Evolutionary conservation across 2,329 filamentous ascomycete species (phyloP), one percentile per base, ranked within the genome.

Genomic region (Sphaerulina musiva): DNA sequence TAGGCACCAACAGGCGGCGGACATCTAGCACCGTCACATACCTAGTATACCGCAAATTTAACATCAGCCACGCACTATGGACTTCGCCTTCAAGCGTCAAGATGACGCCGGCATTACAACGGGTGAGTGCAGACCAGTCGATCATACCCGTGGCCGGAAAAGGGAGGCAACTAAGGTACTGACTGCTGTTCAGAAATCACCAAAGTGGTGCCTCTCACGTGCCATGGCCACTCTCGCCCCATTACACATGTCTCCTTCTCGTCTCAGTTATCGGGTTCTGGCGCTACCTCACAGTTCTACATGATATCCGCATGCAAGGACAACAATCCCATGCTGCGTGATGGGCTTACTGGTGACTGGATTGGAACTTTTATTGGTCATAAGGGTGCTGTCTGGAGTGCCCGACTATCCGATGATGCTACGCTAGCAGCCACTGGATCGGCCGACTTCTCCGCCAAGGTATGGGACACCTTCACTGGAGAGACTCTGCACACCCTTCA

Each of bases 331-430:
- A 97, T 97, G 91, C 86, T 98, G 64, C 88, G 93, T 62, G 89
- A 97, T 74, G 93, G 93, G 59, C 81, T 95, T 58, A 98, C 92
- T 46, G 93, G 93, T 55, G 91, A 96, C 72, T 96, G 91, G 87
- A 97, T 97, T 64, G 93, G 93, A 46, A 97, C 93, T 38, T 97
- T 97, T 70, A 86, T 98, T 66, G 93, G 93, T 40, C 93, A 98
- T 77, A 97, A 98, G 74, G 93, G 93, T 59, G 93, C 93, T 38
- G 92, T 97, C 56, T 98, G 93, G 90, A 91, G 96, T 75, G 89
- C 91, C 51, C 83, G 91, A 64, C 79, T 98, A 36, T 95, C 90
- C 50, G 84, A 88, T 17, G 90, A 97, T 73, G 89, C 90, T 41
- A 84, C 83, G 26, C 85, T 90, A 46, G 92, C 93, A 54, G 93